Evolutionary conservation across 257 asterid species (phyloP).

Genomic region (Mitragyna speciosa): DNA sequence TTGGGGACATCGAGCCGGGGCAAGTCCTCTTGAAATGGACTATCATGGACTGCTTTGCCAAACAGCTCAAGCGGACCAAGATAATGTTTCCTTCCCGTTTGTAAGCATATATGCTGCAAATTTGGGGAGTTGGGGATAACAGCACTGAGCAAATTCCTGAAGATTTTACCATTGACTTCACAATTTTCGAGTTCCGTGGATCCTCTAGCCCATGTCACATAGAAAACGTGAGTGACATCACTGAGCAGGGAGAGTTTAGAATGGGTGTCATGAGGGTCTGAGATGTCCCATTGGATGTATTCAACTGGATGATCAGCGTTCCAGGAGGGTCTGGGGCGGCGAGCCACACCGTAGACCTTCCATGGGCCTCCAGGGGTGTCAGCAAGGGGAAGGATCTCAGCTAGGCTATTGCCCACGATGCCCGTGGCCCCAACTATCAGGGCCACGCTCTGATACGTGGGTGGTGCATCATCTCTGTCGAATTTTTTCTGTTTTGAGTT

Average conservation of each 20-base stretch:
- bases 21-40: conserved; percentile 76
- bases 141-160: conserved; percentile 51
- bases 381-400: conserved; percentile 92
- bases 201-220: conserved; percentile 74
- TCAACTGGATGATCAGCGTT: conserved; percentile 71
- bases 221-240: conserved; percentile 74
- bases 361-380: conserved; percentile 98
- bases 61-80: conserved; percentile 52
- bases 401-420: conserved; percentile 87
- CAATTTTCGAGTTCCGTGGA: conserved; percentile 72
- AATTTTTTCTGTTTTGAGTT: conserved; percentile 50
- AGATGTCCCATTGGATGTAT: conserved; percentile 72
- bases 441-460: conserved; percentile 71
- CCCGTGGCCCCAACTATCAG: conserved; percentile 90
- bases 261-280: conserved; percentile 46
- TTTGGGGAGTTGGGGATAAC: conserved; percentile 68
- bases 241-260: conserved; percentile 59
- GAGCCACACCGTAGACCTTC: conserved; percentile 94
- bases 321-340: conserved; percentile 87
- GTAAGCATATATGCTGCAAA: conserved; percentile 69
- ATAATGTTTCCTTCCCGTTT: conserved; percentile 85
- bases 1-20: conserved; percentile 57
- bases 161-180: conserved; percentile 68
- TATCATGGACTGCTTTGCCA: conserved; percentile 54
- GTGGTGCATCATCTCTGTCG: conserved; percentile 63